Evolutionary conservation across 1,139 yeast species (phyloP).

Genomic region (Sugiyamaella xylanicola): DNA sequence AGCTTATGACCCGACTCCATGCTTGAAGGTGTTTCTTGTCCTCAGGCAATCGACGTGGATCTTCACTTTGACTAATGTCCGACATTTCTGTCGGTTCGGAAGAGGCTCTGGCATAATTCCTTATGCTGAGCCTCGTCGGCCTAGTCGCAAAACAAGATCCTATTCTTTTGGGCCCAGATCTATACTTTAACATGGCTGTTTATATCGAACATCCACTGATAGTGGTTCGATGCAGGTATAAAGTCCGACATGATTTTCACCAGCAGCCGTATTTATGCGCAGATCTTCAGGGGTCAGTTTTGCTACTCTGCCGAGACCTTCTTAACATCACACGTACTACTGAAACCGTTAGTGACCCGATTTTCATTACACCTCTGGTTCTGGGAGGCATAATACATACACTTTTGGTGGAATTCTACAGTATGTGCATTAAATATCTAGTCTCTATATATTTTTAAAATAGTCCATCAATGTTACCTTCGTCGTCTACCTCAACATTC

Average conservation of each 20-base stretch:
- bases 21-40: conserved; percentile 13
- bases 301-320: too few relatives aligned
- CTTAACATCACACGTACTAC: not conserved
- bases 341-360: too few relatives aligned
- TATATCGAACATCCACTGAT: not conserved
- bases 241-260: not conserved
- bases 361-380: too few relatives aligned
- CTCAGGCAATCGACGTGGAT: conserved; percentile 18
- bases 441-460: conserved; percentile 49
- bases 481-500: conserved; percentile 92
- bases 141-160: not conserved
- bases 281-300: conserved; percentile 1
- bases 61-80: not conserved
- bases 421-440: not conserved
- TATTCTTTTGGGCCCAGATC: not conserved
- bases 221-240: conserved; percentile 1
- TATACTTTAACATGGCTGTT: not conserved
- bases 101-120: not conserved
- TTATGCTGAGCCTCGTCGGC: not conserved
- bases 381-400: not conserved
- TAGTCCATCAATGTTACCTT: conserved; percentile 94
- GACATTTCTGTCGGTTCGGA: conserved; percentile 8
- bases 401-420: not conserved
- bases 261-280: not conserved
- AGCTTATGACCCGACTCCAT: conserved; percentile 19